phyloP scores from a whole-genome alignment of 129 eudicot species.

The Helianthus annuus region HanXRQr2.0-SUNRISE NC_035436.2:175894031-175894530 shows the following conservation, averaged over 20 bases:
- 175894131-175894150: background rate
- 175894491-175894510: no score
- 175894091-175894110: background rate
- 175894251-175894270: background rate
- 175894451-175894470: no score
- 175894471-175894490: no score
- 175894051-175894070: constrained; percentile 11
- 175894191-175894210: constrained; percentile 11
- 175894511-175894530: no score
- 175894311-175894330: constrained; percentile 16
- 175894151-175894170: background rate
- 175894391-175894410: background rate
- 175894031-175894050: constrained; percentile 13
- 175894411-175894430: background rate
- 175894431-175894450: no score
- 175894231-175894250: background rate
- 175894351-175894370: constrained; percentile 6
- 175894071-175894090: background rate
- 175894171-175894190: background rate
- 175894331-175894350: constrained; percentile 14
- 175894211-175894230: background rate
- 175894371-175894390: background rate
- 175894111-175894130: background rate
- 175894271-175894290: background rate
- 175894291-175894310: background rate